Conservation (phyloP, 2,329 filamentous ascomycete species). For the Xylariaceae sp. region DNA sequence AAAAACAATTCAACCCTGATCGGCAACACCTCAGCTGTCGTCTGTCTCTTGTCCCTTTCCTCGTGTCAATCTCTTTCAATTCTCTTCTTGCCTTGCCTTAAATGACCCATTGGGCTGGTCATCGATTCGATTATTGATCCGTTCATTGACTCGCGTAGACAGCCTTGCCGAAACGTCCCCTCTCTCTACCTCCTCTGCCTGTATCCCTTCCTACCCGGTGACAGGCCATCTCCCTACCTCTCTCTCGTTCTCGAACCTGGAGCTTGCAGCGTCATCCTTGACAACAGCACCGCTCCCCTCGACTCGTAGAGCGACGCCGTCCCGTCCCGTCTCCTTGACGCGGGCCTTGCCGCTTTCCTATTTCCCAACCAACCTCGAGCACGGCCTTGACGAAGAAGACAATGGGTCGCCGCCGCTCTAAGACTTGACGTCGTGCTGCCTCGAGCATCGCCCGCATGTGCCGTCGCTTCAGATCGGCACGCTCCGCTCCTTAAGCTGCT, state of each 20-base stretch:
- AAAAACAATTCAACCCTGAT: background rate
- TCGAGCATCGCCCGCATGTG: constrained; percentile 16
- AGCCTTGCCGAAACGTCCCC: no score
- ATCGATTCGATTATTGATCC: background rate
- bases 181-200: no score
- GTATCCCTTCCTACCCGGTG: no score
- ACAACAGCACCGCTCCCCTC: no score
- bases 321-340: no score
- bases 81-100: no score
- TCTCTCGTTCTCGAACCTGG: background rate
- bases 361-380: no score
- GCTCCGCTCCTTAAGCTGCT: constrained; percentile 9
- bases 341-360: no score
- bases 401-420: constrained; percentile 25
- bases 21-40: background rate
- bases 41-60: background rate
- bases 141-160: background rate
- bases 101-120: background rate
- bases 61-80: background rate
- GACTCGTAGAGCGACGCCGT: no score
- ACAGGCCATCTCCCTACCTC: background rate
- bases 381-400: constrained; percentile 17
- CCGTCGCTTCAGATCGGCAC: constrained; percentile 13
- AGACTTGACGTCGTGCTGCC: constrained; percentile 26
- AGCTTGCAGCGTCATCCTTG: no score